Evolutionary conservation across 306 rosid species (phyloP).

Genomic region (Coriaria nepalensis): DNA sequence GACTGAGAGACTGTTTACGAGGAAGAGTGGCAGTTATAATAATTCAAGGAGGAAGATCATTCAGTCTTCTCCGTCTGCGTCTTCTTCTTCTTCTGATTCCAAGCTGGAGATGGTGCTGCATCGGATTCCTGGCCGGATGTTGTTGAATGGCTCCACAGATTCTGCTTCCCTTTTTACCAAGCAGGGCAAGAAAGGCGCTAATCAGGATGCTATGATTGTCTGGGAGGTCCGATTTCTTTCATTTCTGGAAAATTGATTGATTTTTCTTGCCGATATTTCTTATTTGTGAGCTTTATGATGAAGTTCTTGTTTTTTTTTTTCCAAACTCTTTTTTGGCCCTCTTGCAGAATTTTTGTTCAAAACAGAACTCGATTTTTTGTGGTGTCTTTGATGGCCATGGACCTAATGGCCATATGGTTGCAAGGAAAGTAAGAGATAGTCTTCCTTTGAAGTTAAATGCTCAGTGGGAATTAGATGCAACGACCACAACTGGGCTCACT

Average conservation of each 20-base stretch:
- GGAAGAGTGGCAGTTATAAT: too few relatives aligned
- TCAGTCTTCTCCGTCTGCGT: conserved; percentile 8
- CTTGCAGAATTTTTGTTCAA: conserved; percentile 44
- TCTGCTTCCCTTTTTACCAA: conserved; percentile 44
- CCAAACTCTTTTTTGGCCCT: background rate
- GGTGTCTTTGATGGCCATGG: conserved; percentile 99
- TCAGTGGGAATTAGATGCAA: conserved; percentile 32
- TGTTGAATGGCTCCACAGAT: conserved; percentile 50
- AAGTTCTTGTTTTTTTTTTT: background rate
- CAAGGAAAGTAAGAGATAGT: conserved; percentile 70
- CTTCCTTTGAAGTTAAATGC: conserved; percentile 58
- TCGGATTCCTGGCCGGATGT: conserved; percentile 45
- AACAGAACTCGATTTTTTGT: conserved; percentile 40
- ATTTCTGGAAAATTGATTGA: background rate
- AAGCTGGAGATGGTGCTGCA: conserved; percentile 33
- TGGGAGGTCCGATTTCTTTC: conserved; percentile 62
- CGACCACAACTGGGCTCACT: conserved; percentile 16
- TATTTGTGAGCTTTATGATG: conserved; percentile 2
- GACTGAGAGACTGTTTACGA: too few relatives aligned
- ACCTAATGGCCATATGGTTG: conserved; percentile 65
- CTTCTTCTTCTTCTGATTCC: conserved; percentile 10
- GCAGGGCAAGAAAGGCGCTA: conserved; percentile 62
- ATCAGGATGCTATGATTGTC: conserved; percentile 82
- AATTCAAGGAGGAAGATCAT: conserved; percentile 23
- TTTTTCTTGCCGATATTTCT: background rate